A percentile compares a stretch with the other conserved stretches of the same genome.
These are phyloP conservation scores for Biancaea sappan DNA, from an alignment of 306 rosid species.

Conservation along the genomic window DNA sequence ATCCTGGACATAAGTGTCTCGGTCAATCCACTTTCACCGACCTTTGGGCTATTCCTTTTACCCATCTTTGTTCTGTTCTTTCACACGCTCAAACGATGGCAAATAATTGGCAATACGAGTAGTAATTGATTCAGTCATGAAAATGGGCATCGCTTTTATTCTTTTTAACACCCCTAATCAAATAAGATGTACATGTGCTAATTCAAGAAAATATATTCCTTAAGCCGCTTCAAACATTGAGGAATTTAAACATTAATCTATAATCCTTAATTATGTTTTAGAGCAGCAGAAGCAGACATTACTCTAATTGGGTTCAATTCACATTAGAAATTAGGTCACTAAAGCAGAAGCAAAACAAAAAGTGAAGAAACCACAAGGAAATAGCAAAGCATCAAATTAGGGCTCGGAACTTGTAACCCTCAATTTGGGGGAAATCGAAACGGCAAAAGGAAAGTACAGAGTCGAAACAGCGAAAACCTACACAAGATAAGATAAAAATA, in stretches of 20 bases:
- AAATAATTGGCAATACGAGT: neutral
- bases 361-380: neutral
- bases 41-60: too few species aligned
- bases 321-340: neutral
- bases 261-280: neutral
- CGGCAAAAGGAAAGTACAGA: neutral
- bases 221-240: neutral
- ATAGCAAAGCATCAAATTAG: neutral
- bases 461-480: neutral
- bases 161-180: neutral
- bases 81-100: neutral
- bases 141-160: neutral
- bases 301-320: neutral
- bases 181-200: neutral
- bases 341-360: too few species aligned
- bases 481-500: too few species aligned
- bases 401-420: neutral
- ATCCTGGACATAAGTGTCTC: too few species aligned
- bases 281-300: neutral
- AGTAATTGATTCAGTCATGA: neutral
- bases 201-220: neutral
- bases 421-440: neutral
- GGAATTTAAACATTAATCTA: neutral
- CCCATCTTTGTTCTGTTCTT: too few species aligned
- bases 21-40: too few species aligned